Percentiles rank a stretch among this genome's conserved stretches.
phyloP scores from a whole-genome alignment of 306 rosid genomes.

The Medicago ruthenica region DNA sequence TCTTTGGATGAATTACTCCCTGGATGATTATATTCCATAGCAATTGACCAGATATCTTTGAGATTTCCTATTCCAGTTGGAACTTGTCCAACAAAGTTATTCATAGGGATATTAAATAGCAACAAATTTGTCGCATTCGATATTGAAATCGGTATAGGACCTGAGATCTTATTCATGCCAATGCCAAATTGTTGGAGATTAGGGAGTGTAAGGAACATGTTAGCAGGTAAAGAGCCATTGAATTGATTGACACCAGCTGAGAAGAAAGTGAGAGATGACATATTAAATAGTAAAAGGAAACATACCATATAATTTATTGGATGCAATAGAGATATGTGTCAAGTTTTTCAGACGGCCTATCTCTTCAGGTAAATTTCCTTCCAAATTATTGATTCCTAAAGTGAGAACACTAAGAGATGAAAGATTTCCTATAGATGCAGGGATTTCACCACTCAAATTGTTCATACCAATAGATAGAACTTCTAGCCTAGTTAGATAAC shows the following conservation, averaged over 20 bases:
- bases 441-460: constrained; percentile 50
- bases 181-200: constrained; percentile 38
- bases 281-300: constrained; percentile 51
- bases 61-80: constrained; percentile 46
- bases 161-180: constrained; percentile 41
- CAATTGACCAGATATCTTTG: not conserved
- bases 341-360: constrained; percentile 36
- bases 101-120: constrained; percentile 20
- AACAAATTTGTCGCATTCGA: constrained; percentile 45
- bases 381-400: constrained; percentile 32
- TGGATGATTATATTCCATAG: constrained; percentile 36
- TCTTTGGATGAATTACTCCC: constrained; percentile 47
- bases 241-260: constrained; percentile 7
- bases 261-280: constrained; percentile 43
- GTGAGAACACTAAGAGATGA: constrained; percentile 32
- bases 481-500: constrained; percentile 40
- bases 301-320: constrained; percentile 43
- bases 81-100: constrained; percentile 49
- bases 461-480: not conserved
- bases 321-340: not conserved
- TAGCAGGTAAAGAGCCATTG: constrained; percentile 47
- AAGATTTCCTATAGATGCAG: constrained; percentile 50
- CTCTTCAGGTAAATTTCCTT: constrained; percentile 45
- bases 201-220: constrained; percentile 50
- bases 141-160: constrained; percentile 45